Evolutionary conservation across 306 rosid species (phyloP), one percentile per base, ranked within the genome.

Genomic region (Abrus pulchellus): DNA sequence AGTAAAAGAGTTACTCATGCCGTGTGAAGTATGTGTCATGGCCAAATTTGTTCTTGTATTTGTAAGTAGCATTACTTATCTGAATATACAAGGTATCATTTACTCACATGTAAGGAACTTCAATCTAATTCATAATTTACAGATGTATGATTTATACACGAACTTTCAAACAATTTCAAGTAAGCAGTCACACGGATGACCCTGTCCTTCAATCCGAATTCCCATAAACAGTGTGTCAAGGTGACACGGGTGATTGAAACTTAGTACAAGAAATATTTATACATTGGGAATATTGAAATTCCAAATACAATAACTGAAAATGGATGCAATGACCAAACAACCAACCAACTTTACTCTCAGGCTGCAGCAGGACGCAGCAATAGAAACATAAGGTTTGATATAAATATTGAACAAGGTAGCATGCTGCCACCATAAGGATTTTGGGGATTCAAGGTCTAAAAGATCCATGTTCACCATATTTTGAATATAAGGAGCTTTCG

Each of bases 381-480:
- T 2, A 72, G 8, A 72, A 72, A 62, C 57, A 71, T 70, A 29
- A 9, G 64, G 53, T 34, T 28, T 48, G 41, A 1, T 56, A 43
- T 41, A 43, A 48, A 74, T 74, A 40, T 56, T 56, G 76, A 72
- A 36, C 49, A 73, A 55, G 41, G 48, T 52, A 71, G 48, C 47
- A 71, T 34, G 63, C 49, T 36, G 34, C 20, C 50, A 36, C 50
- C 14, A 4, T 20, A 28, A 32, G 14, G 13, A 28, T 68, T 56
- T 32, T 47, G 56, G 75, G 10, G 45, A 60, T 36, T 49, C 13
- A 62, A 49, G 56, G 43, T 48, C 50, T 7, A 80, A 12, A 71
- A 61, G 60, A 72, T 49, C 54, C 34, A 49, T 44, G 38, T 60
- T 49, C 64, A 49, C 5, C 54, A 38, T 66, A 53, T 77, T 52